A percentile compares a stretch with the other conserved stretches of the same genome.
These are phyloP conservation scores for Candida glucosophila DNA, from an alignment of 1,139 yeast genomes.

Conservation along the genomic window DNA sequence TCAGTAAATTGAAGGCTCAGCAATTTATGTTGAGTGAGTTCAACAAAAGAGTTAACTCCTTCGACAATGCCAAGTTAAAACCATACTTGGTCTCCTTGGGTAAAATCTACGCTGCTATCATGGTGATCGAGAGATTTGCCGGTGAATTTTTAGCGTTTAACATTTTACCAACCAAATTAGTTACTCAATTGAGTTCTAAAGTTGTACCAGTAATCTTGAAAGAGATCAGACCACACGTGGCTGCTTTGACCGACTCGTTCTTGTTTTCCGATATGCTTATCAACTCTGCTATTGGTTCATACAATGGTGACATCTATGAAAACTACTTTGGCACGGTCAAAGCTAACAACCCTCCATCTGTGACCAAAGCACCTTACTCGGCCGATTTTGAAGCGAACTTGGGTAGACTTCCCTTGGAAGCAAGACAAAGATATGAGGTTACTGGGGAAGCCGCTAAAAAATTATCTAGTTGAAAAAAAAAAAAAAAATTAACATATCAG, in stretches of 20 bases:
- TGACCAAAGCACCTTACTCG: slow-evolving; percentile 34
- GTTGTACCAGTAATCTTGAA: slow-evolving; percentile 22
- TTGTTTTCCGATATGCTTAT: slow-evolving; percentile 36
- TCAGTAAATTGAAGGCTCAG: slow-evolving; percentile 57
- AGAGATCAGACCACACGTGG: slow-evolving; percentile 35
- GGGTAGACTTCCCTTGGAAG: slow-evolving; percentile 29
- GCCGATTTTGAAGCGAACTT: slow-evolving; percentile 26
- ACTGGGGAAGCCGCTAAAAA: slow-evolving; percentile 14
- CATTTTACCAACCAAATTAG: slow-evolving; percentile 35
- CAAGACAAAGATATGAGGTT: slow-evolving; percentile 35
- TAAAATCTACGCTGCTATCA: slow-evolving; percentile 55
- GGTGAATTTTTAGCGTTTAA: slow-evolving; percentile 67
- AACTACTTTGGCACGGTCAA: slow-evolving; percentile 35
- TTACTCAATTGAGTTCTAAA: slow-evolving; percentile 37
- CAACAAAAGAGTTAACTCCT: slow-evolving; percentile 21
- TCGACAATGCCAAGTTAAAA: slow-evolving; percentile 13
- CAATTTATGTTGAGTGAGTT: slow-evolving; percentile 43
- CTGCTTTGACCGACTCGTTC: slow-evolving; percentile 42
- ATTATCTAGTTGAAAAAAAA: slow-evolving; percentile 14
- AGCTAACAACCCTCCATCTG: slow-evolving; percentile 25
- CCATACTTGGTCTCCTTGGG: slow-evolving; percentile 25
- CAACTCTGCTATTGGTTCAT: slow-evolving; percentile 36
- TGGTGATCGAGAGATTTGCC: slow-evolving; percentile 64
- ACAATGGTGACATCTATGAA: slow-evolving; percentile 39
- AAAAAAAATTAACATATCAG: too few species aligned